Base-by-base conservation (phyloP, 192 early-diverging fungal genomes). In the Cetraspora pellucida region DNA sequence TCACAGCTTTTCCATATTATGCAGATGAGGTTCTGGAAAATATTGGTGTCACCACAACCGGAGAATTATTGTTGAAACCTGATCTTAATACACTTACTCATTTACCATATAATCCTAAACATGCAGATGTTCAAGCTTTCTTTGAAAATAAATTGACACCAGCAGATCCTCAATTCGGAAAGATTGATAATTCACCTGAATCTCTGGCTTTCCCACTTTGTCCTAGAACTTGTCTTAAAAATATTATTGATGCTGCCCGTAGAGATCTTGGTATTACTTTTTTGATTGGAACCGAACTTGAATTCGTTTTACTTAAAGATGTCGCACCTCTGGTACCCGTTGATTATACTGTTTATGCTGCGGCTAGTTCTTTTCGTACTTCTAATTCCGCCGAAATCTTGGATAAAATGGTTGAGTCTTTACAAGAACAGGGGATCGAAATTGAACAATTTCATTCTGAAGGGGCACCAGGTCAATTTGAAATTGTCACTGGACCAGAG, bases 401-500 rank as follows among this genome's bases (percentile, higher is more conserved):
- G 9, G 72, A 74, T 14, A 17, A 59, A 11, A 74, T 74, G 28
- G 13, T 59, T 13, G 72, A 74, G 4, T n/a, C 21, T 5, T 45
- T 74, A 13, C 57, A 25, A 57, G 3, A 59, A 10, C 57, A 46
- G 60, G 37, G 59, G 45, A 60, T 74, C 25, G 30, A 25, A 16
- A 43, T 74, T 1, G 57, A 74, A 46, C 72, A 74, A 44, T 74
- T 43, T 60, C 72, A 74, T 60, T 25, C 72, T 25, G 57, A 74
- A 13, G 17, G 50, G 0, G 14, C 37, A 55, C 7, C 28, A 14
- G 72, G 72, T 0, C 55, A 74, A 28, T 74, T 45, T 74, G 55
- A 74, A 59, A 37, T 74, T 16, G 57, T 74, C 37, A 61, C 72
- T 0, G 37, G 31, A 2, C 72, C 72, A n/a, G 7, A 31, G 10